These are phyloP conservation scores for Heliosperma pusillum DNA, from an alignment of 148 eudicot genomes.

Conservation along the genomic window DNA sequence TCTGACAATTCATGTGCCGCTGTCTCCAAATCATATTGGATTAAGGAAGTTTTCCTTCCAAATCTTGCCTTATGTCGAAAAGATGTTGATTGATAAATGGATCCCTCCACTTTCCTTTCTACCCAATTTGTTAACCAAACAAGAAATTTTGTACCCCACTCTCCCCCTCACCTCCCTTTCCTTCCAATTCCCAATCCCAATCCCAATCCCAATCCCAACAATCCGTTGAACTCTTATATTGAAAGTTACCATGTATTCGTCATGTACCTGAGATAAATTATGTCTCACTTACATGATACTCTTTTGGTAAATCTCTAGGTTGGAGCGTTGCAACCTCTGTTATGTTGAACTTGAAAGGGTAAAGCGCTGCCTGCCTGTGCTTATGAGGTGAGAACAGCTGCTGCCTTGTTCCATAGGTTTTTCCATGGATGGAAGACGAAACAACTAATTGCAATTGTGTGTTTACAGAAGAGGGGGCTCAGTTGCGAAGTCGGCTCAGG, in stretches of 20 bases:
- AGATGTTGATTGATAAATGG: too few species aligned
- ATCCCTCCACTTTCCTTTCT: too few species aligned
- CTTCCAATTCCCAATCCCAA: too few species aligned
- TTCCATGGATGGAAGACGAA: neutral
- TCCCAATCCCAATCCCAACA: too few species aligned
- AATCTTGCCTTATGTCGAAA: neutral
- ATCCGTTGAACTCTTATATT: neutral
- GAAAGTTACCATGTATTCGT: neutral
- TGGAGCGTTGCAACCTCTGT: constrained; percentile 91
- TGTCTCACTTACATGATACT: neutral
- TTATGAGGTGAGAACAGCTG: constrained; percentile 52
- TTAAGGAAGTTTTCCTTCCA: neutral
- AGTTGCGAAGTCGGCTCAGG: constrained; percentile 79
- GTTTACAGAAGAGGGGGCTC: constrained; percentile 79
- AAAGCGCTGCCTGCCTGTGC: constrained; percentile 59
- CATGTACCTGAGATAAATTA: neutral
- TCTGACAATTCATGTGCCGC: neutral
- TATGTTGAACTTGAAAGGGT: constrained; percentile 84
- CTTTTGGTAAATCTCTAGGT: constrained; percentile 35
- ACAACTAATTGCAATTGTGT: constrained; percentile 4
- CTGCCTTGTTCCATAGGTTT: neutral
- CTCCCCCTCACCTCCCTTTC: too few species aligned
- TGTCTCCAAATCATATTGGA: too few species aligned
- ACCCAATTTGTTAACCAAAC: too few species aligned
- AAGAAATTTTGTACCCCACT: too few species aligned